These are phyloP conservation scores for Oryza australiensis DNA, from an alignment of 176 grass and related monocot species.

Conservation along the genomic window DNA sequence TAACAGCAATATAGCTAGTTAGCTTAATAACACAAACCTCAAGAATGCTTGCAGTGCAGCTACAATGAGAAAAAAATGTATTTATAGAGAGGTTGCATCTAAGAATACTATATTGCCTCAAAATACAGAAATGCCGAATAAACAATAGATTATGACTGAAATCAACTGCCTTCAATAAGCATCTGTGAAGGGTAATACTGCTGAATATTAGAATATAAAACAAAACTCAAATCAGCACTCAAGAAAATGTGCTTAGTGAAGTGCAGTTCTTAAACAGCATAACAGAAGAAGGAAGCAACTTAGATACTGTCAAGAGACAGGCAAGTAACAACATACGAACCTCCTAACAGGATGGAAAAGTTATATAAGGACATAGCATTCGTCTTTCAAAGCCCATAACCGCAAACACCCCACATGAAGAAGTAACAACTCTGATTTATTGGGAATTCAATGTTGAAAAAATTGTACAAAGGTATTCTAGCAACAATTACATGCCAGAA, in stretches of 20 bases:
- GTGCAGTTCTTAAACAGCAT: background rate
- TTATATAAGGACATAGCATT: constrained; percentile 20
- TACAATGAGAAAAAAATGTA: background rate
- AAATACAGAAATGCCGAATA: background rate
- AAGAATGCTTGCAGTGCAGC: background rate
- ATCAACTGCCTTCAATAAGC: constrained; percentile 1
- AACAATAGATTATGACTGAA: background rate
- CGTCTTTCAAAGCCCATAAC: constrained; percentile 12
- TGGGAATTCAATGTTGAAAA: constrained; percentile 34
- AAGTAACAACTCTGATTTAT: constrained; percentile 42
- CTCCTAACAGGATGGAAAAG: background rate
- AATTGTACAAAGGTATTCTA: constrained; percentile 45
- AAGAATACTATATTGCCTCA: background rate
- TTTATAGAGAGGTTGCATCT: background rate
- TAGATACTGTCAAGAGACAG: background rate
- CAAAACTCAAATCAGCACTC: background rate
- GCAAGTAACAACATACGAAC: constrained; percentile 3
- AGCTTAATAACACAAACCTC: background rate
- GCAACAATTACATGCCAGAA: constrained; percentile 60
- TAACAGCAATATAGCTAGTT: background rate
- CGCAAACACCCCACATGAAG: background rate
- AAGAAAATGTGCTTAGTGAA: background rate
- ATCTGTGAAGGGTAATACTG: background rate
- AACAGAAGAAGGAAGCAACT: background rate
- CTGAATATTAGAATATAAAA: background rate